Evolutionary conservation across 441 rosid genomes (phyloP).

Genomic region (Theobroma grandiflorum): DNA sequence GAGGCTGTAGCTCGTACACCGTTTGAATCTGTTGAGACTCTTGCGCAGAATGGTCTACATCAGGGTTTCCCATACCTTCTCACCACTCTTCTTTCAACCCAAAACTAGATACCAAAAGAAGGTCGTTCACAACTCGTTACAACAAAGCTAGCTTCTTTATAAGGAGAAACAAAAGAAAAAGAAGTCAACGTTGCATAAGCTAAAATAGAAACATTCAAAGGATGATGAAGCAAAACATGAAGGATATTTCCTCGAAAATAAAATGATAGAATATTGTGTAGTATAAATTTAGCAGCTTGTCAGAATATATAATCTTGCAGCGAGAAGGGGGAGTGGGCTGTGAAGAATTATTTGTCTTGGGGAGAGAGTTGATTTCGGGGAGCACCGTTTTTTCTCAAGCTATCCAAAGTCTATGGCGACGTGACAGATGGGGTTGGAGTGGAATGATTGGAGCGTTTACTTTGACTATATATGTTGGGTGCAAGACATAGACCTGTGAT

Average conservation of each 20-base stretch:
- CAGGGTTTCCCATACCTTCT: conserved; percentile 17
- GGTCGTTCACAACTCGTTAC: not conserved
- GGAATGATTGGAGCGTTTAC: too few relatives aligned
- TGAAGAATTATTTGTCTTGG: too few relatives aligned
- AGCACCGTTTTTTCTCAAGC: too few relatives aligned
- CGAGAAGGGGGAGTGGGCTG: too few relatives aligned
- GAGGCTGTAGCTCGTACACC: conserved; percentile 11
- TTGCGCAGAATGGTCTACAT: not conserved
- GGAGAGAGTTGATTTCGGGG: too few relatives aligned
- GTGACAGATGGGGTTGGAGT: too few relatives aligned
- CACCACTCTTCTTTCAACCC: not conserved
- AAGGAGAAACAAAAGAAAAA: not conserved
- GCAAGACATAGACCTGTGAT: too few relatives aligned
- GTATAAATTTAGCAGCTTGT: too few relatives aligned
- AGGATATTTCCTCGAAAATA: not conserved
- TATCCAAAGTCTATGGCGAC: too few relatives aligned
- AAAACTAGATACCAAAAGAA: not conserved
- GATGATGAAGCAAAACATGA: not conserved
- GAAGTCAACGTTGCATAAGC: not conserved
- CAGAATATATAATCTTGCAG: too few relatives aligned
- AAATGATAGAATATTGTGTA: not conserved
- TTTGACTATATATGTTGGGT: too few relatives aligned
- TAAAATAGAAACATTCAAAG: not conserved
- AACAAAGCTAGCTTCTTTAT: not conserved
- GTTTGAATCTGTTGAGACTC: not conserved